These are phyloP conservation scores for Tremella fuciformis DNA, from an alignment of 768 basidiomycete species.

Conservation along the genomic window DNA sequence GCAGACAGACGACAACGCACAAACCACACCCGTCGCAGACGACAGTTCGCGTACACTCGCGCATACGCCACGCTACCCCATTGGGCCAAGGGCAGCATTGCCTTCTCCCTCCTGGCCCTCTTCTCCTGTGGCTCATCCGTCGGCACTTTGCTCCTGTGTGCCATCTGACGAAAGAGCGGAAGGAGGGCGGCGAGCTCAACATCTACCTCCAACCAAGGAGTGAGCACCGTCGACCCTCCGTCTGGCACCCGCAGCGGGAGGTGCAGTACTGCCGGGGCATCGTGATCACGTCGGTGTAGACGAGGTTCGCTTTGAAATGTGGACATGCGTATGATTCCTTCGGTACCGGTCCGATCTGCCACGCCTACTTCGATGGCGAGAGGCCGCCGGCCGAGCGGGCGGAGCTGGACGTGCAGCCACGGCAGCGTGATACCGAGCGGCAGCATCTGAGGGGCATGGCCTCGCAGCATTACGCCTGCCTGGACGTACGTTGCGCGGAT, in stretches of 20 bases:
- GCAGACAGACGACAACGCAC: slow-evolving; percentile 23
- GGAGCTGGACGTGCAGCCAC: slow-evolving; percentile 38
- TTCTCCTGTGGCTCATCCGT: slow-evolving; percentile 4
- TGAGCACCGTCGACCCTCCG: slow-evolving; percentile 24
- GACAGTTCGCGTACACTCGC: slow-evolving; percentile 49
- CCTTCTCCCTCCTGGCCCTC: slow-evolving; percentile 19
- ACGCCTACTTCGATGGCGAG: slow-evolving; percentile 43
- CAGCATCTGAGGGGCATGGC: neutral
- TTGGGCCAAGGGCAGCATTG: slow-evolving; percentile 19
- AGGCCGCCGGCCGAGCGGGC: slow-evolving; percentile 29
- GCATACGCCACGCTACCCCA: slow-evolving; percentile 37
- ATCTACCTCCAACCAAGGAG: slow-evolving; percentile 42
- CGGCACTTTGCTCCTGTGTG: slow-evolving; percentile 17
- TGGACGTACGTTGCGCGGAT: slow-evolving; percentile 39
- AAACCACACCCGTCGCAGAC: slow-evolving; percentile 47
- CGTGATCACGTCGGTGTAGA: slow-evolving; percentile 14
- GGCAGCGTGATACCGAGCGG: slow-evolving; percentile 38
- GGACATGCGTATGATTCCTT: slow-evolving; percentile 36
- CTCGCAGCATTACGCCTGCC: slow-evolving; percentile 21
- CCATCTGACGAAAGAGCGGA: slow-evolving; percentile 32
- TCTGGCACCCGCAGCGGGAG: slow-evolving; percentile 40
- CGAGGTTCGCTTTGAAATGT: slow-evolving; percentile 37
- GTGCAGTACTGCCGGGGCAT: slow-evolving; percentile 39
- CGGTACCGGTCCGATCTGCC: slow-evolving; percentile 32
- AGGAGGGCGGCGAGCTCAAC: slow-evolving; percentile 31